Evolutionary conservation across 441 rosid genomes (phyloP), one percentile per base, ranked within the genome.

Genomic region (Iberis amara): DNA sequence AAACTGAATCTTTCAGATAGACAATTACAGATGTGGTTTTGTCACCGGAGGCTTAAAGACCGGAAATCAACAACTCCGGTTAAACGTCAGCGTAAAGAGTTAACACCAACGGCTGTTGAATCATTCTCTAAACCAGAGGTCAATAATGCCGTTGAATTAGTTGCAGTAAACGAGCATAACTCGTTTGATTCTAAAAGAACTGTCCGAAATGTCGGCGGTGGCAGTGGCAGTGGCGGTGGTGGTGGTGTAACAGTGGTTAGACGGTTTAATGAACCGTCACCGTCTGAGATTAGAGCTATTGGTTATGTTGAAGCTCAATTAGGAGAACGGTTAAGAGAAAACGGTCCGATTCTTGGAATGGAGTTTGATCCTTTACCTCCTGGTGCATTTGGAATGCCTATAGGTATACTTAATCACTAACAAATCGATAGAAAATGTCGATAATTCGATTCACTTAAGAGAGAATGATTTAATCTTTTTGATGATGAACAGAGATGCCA

Each of bases 1-100:
- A 70, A 79, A 50, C 67, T 82, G 52, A 83, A 78, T 43, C 75
- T 82, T 4, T 75, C 89, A 4, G 85, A 79, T 43, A 64, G 89
- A 54, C 89, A 82, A 65, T 47, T 82, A 57, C 89, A 79, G 78
- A 82, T 82, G 89, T 82, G 89, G 89, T 82, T 82, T 41, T 82
- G 85, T 66, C 89, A 79, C 76, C 73, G 89, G 48, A 68, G 83
- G 1, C 63, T 82, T 54, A 82, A 82, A 69, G 89, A 82, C 69
- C 64, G 83, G 59, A 82, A 82, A 70, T 56, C 68, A 2, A 54
- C 73, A 2, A 62, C 77, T 13, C 68, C 66, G 4, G 47, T 11
- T 1, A 78, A 76, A 70, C 86, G 80, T 52, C 76, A 64, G 47
- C 68, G 61, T 30, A 77, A 75, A 47, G 77, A 72, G 23, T 64